Conservation (phyloP, 306 rosid genomes). For the Acacia melanoxylon region DNA sequence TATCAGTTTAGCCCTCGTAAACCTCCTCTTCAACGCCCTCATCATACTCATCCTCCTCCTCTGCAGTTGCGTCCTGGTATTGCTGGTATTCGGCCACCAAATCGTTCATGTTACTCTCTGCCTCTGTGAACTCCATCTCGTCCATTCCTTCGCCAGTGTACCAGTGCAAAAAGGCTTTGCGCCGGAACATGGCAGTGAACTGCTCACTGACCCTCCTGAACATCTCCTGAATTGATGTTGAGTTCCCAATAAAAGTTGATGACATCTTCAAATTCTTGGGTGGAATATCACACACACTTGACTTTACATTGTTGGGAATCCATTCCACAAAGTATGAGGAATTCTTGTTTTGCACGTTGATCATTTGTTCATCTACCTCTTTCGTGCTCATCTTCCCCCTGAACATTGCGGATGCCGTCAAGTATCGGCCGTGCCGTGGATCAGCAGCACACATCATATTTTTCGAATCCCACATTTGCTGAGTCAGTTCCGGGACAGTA, state of each 20-base stretch:
- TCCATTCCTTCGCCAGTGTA: conserved; percentile 93
- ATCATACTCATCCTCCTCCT: conserved; percentile 63
- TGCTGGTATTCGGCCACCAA: conserved; percentile 92
- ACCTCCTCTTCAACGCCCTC: conserved; percentile 51
- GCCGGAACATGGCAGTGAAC: conserved; percentile 85
- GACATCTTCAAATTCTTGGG: conserved; percentile 77
- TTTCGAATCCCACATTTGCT: conserved; percentile 95
- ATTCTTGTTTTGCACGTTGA: conserved; percentile 89
- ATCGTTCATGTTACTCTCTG: conserved; percentile 89
- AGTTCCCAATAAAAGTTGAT: conserved; percentile 78
- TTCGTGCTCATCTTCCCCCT: conserved; percentile 94
- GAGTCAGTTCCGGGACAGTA: conserved; percentile 89
- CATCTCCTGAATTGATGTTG: conserved; percentile 91
- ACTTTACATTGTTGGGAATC: conserved; percentile 90
- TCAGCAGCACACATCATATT: conserved; percentile 96
- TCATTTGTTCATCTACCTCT: conserved; percentile 90
- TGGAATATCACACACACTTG: conserved; percentile 82
- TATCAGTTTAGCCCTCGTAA: conserved; percentile 28
- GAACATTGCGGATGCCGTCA: conserved; percentile 87
- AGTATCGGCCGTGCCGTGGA: conserved; percentile 85
- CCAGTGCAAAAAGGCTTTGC: conserved; percentile 92
- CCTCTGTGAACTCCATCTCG: conserved; percentile 93
- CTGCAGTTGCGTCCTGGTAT: conserved; percentile 86
- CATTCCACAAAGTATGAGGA: conserved; percentile 89
- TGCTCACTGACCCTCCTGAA: conserved; percentile 91